phyloP scores from a whole-genome alignment of 257 asterid species.

The Nicotiana obtusifolia region DNA sequence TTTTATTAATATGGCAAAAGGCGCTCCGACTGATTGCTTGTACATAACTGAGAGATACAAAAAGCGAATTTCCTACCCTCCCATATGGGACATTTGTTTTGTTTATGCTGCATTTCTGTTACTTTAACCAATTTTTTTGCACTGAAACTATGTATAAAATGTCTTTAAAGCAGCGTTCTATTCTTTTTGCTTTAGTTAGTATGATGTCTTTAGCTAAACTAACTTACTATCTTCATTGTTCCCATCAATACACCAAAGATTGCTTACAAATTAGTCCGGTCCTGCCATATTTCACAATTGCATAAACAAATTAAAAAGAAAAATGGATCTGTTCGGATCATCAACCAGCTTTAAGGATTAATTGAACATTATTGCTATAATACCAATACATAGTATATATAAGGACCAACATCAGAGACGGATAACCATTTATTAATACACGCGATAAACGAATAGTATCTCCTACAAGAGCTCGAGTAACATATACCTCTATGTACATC shows the following conservation, averaged over 20 bases:
- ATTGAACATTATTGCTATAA: background rate
- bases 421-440: background rate
- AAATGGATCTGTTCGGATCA: background rate
- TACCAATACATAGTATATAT: background rate
- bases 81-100: background rate
- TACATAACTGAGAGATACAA: background rate
- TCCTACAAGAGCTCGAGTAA: background rate
- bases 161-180: background rate
- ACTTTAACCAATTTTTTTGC: conserved; percentile 1
- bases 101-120: conserved; percentile 4
- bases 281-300: background rate
- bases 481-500: conserved; percentile 8
- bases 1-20: background rate
- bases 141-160: background rate
- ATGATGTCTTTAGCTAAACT: background rate
- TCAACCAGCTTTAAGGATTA: background rate
- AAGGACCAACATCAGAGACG: background rate
- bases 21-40: background rate
- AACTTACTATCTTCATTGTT: background rate
- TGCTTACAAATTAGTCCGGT: background rate
- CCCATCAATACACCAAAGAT: background rate
- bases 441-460: background rate
- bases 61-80: background rate
- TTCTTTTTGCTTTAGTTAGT: background rate
- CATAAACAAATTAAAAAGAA: background rate